Evolutionary conservation across 73 alveolate species (phyloP).

Genomic region (Vitrella brassicaformis): DNA sequence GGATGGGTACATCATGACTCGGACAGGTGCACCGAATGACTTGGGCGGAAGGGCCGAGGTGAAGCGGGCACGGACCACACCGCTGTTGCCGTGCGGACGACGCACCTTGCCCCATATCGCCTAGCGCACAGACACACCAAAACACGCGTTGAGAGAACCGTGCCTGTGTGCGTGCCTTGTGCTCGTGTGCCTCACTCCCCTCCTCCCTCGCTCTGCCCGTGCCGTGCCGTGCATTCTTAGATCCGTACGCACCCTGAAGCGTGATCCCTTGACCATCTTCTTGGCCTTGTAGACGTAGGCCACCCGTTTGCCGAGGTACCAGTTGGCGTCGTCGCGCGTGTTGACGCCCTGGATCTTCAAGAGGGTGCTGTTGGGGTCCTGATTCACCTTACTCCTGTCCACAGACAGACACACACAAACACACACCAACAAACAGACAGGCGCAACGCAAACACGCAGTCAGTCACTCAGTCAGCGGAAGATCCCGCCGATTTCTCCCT

Average conservation of each 20-base stretch:
- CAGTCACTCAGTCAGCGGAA: too few relatives aligned
- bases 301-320: slow-evolving; percentile 21
- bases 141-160: too few relatives aligned
- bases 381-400: neutral
- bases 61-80: slow-evolving; percentile 27
- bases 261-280: slow-evolving; percentile 7
- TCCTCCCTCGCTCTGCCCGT: too few relatives aligned
- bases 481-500: too few relatives aligned
- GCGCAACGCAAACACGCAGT: too few relatives aligned
- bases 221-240: too few relatives aligned
- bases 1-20: slow-evolving; percentile 30
- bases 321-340: slow-evolving; percentile 9
- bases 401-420: too few relatives aligned
- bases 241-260: slow-evolving; percentile 14
- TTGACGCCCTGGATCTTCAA: slow-evolving; percentile 24
- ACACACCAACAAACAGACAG: too few relatives aligned
- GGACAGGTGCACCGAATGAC: slow-evolving; percentile 20
- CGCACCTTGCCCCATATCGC: slow-evolving; percentile 42
- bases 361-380: slow-evolving; percentile 19
- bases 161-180: too few relatives aligned
- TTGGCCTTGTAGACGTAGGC: slow-evolving; percentile 31
- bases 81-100: slow-evolving; percentile 24
- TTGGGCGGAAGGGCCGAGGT: slow-evolving; percentile 6
- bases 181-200: too few relatives aligned
- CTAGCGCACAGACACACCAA: too few relatives aligned